Base-by-base conservation (phyloP, 306 rosid species). In the Casuarina cunninghamiana region DNA sequence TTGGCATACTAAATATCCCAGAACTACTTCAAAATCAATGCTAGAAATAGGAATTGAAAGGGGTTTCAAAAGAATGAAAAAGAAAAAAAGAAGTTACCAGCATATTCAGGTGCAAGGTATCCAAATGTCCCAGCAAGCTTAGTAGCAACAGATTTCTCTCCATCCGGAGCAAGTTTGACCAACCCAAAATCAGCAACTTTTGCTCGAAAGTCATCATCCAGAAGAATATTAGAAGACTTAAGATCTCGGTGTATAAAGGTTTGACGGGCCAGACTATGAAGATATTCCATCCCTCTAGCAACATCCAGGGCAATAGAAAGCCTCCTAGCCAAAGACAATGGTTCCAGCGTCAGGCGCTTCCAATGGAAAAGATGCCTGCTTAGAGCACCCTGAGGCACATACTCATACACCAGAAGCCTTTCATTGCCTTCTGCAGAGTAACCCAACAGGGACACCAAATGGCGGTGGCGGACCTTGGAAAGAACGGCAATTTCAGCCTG, bases 81-180 rank as follows among this genome's bases (percentile, higher is more conserved):
- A 62, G 57, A 69, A 69, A 62, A 75, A 50, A 62, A 37, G 21
- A 75, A 5, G 50, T 48, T 86, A 90, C 96, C 94, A 53, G 94
- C 94, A 87, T 89, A 93, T 79, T 93, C 97, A 41, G 97, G 97
- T 38, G 97, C 97, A 63, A 93, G 91, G 84, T 93, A 93, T 35
- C 97, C 97, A 72, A 93, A 93, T 48, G 97, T 93, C 19, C 97
- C 96, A 4, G 96, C 96, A 77, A 93, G 93, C 80, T 79, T 90
- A 43, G 97, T 90, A 1, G 80, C 88, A 58, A 93, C 77, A 26
- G 93, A 90, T 43, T 90, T 93, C 58, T 83, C 88, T 5, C 94
- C 89, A 66, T 90, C 85, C 0, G 97, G 97, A 68, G 96, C 96
- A 72, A 90, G 93, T 80, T 93, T 93, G 26, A 93, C 97, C 61